Base-by-base conservation (phyloP, 495 filamentous ascomycete genomes). In the Aspergillus asperescens region DNA sequence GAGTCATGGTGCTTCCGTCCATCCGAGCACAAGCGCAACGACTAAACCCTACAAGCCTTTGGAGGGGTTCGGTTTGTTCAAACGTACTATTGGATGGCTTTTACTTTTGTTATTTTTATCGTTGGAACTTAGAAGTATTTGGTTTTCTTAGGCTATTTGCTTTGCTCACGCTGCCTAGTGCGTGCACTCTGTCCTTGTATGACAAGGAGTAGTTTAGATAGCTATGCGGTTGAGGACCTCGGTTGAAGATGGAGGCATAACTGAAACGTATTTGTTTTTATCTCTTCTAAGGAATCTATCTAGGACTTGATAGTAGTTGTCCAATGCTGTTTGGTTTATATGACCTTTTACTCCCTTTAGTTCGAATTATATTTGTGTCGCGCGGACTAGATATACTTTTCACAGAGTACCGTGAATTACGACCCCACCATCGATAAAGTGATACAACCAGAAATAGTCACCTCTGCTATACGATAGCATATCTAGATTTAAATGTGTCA, bases 21-120 rank as follows among this genome's bases (percentile, higher is more conserved):
- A 55, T 58, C 61, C 61, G 61, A 60, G 54, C 39, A 9, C 4
- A 9, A 35, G 32, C n/a, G n/a, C n/a, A n/a, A n/a, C n/a, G n/a
- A n/a, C n/a, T n/a, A n/a, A n/a, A n/a, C n/a, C n/a, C n/a, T n/a
- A n/a, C n/a, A n/a, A n/a, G n/a, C n/a, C n/a, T n/a, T n/a, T n/a
- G n/a, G n/a, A n/a, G n/a, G n/a, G n/a, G n/a, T n/a, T n/a, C n/a
- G n/a, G n/a, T n/a, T n/a, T n/a, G n/a, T n/a, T n/a, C n/a, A n/a
- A n/a, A n/a, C n/a, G n/a, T n/a, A n/a, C n/a, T n/a, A n/a, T n/a
- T n/a, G n/a, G n/a, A n/a, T n/a, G n/a, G n/a, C n/a, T n/a, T n/a
- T n/a, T n/a, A n/a, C n/a, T n/a, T n/a, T n/a, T n/a, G n/a, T n/a
- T n/a, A n/a, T n/a, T n/a, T n/a, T n/a, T n/a, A n/a, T n/a, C n/a